phyloP scores from a whole-genome alignment of 2,329 filamentous ascomycete species.

The Trichoderma lentiforme region DNA sequence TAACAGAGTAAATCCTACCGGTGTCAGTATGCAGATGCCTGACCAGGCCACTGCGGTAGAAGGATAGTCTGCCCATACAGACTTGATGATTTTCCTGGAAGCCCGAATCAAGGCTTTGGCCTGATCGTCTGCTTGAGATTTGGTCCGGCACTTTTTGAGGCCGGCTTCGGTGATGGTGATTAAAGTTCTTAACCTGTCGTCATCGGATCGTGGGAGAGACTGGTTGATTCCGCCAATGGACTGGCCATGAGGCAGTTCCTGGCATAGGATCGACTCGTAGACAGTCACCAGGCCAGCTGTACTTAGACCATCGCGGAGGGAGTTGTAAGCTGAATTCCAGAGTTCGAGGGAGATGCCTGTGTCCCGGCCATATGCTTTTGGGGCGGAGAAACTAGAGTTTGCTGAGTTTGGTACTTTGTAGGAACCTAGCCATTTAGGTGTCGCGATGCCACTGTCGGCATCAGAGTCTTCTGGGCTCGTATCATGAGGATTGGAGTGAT shows the following conservation, averaged over 20 bases:
- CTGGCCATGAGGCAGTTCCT: conserved; percentile 33
- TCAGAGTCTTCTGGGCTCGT: conserved; percentile 6
- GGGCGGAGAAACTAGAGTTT: not conserved
- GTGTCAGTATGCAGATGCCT: conserved; percentile 37
- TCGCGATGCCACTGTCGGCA: conserved; percentile 3
- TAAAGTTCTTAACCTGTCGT: conserved; percentile 31
- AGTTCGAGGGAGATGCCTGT: conserved; percentile 26
- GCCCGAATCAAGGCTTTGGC: conserved; percentile 30
- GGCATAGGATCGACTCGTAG: conserved; percentile 36
- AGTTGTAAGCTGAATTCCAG: conserved; percentile 37
- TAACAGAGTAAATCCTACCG: conserved; percentile 26
- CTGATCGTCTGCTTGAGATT: conserved; percentile 29
- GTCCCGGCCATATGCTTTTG: not conserved
- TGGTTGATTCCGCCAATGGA: conserved; percentile 28
- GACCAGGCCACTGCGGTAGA: conserved; percentile 35
- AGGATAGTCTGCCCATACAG: conserved; percentile 26
- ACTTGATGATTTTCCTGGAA: conserved; percentile 29
- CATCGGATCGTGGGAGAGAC: conserved; percentile 24
- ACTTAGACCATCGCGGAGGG: conserved; percentile 29
- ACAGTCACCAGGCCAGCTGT: conserved; percentile 33
- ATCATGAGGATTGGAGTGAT: not conserved
- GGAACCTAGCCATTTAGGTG: conserved; percentile 4
- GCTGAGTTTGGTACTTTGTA: not conserved
- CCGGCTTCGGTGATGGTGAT: conserved; percentile 31
- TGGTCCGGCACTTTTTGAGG: conserved; percentile 28